Conservation (phyloP, 768 basidiomycete genomes). For the Kwoniella shandongensis region DNA sequence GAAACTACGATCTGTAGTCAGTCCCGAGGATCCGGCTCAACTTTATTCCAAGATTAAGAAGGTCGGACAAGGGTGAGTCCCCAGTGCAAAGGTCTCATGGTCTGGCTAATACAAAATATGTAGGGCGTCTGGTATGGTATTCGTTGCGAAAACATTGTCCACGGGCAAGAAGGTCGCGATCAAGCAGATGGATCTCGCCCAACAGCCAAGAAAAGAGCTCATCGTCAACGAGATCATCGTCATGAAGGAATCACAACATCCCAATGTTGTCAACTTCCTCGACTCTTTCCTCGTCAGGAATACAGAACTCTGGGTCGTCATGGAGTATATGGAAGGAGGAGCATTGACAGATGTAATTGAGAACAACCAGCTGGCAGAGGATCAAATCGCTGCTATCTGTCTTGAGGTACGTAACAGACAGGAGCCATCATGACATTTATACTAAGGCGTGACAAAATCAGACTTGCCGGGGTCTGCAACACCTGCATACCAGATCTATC, state of each 20-base stretch:
- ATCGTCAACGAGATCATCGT: constrained; percentile 98
- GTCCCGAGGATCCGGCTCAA: constrained; percentile 77
- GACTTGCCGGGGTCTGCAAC: constrained; percentile 94
- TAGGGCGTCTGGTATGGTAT: constrained; percentile 96
- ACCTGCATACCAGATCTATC: constrained; percentile 88
- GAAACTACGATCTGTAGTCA: constrained; percentile 85
- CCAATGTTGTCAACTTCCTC: constrained; percentile 94
- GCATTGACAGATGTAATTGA: constrained; percentile 97
- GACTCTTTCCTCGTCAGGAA: constrained; percentile 85
- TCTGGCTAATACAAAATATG: constrained; percentile 2
- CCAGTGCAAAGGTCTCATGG: neutral
- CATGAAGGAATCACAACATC: constrained; percentile 97
- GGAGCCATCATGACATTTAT: neutral
- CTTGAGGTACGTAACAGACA: constrained; percentile 66
- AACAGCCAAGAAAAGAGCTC: constrained; percentile 93
- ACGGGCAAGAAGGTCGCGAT: constrained; percentile 89
- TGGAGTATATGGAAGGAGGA: constrained; percentile 98
- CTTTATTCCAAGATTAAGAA: constrained; percentile 97
- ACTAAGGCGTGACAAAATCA: constrained; percentile 45
- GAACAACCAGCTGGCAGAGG: constrained; percentile 90
- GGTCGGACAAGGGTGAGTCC: constrained; percentile 90
- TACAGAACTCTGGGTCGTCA: constrained; percentile 95
- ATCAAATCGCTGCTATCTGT: constrained; percentile 88
- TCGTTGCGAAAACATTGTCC: constrained; percentile 85
- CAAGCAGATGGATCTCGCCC: constrained; percentile 96